These are phyloP conservation scores for Cucurbita ficifolia DNA, from an alignment of 306 rosid genomes.

Conservation along the genomic window DNA sequence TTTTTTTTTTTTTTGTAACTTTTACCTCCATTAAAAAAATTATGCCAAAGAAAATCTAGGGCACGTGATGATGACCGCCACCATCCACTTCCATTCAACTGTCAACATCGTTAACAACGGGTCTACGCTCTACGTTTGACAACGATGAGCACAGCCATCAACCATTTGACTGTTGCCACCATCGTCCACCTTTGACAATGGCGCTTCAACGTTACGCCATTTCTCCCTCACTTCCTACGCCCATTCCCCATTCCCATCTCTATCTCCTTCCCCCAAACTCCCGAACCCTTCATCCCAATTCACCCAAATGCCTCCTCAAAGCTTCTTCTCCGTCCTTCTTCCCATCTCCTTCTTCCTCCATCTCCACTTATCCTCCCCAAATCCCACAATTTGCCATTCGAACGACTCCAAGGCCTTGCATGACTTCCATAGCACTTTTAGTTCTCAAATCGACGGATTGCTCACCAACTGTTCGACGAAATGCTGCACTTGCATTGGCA, in stretches of 20 bases:
- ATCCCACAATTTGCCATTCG: constrained; percentile 12
- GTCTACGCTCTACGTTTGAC: background rate
- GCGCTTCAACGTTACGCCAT: background rate
- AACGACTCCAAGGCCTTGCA: constrained; percentile 14
- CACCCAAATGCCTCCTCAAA: background rate
- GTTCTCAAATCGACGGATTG: constrained; percentile 6
- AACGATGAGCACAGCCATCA: background rate
- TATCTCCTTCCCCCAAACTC: background rate
- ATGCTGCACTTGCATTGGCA: constrained; percentile 20
- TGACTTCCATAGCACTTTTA: constrained; percentile 10
- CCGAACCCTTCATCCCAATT: background rate
- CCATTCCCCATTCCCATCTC: background rate
- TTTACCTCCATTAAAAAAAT: no score
- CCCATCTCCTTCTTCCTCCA: background rate
- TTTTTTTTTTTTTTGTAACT: no score
- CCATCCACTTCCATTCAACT: no score
- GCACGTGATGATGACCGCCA: no score
- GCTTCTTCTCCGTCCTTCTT: background rate
- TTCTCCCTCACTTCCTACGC: background rate
- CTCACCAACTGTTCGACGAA: constrained; percentile 1
- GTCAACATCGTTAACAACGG: no score
- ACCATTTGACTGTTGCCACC: constrained; percentile 2
- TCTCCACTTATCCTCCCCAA: constrained; percentile 5
- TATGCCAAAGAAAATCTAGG: no score
- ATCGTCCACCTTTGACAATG: background rate